Conservation (phyloP, 2,329 filamentous ascomycete genomes). For the Talaromyces piceae region DNA sequence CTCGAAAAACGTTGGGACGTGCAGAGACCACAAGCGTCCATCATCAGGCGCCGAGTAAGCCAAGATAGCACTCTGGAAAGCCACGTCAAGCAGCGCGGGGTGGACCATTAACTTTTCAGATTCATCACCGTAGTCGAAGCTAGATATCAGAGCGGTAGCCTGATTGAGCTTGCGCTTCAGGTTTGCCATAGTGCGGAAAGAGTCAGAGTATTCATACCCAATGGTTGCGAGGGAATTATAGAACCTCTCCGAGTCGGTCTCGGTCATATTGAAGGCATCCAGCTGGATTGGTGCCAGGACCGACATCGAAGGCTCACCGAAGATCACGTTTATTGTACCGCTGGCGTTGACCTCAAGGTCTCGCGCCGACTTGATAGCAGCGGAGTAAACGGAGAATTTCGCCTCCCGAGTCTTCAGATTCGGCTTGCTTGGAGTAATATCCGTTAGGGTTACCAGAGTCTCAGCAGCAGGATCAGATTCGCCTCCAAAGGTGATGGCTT, state of each 20-base stretch:
- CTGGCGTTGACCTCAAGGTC: slow-evolving; percentile 1
- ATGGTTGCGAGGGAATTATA: slow-evolving; percentile 19
- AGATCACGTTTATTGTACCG: neutral
- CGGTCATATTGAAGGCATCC: neutral
- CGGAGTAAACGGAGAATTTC: neutral
- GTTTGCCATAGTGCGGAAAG: slow-evolving; percentile 16
- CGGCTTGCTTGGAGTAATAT: neutral
- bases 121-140: neutral
- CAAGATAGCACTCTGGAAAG: slow-evolving; percentile 11
- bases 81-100: slow-evolving; percentile 5
- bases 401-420: neutral
- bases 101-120: neutral
- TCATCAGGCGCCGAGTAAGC: slow-evolving; percentile 16
- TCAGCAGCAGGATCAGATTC: neutral
- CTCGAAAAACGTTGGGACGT: slow-evolving; percentile 3
- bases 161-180: slow-evolving; percentile 10
- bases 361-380: neutral
- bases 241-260: slow-evolving; percentile 17
- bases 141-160: slow-evolving; percentile 7
- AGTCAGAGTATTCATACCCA: slow-evolving; percentile 22
- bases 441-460: neutral
- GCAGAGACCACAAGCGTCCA: slow-evolving; percentile 9
- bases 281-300: neutral
- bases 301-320: neutral
- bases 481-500: neutral